These are phyloP conservation scores for Rhazya stricta DNA, from an alignment of 257 asterid species.

Conservation along the genomic window DNA sequence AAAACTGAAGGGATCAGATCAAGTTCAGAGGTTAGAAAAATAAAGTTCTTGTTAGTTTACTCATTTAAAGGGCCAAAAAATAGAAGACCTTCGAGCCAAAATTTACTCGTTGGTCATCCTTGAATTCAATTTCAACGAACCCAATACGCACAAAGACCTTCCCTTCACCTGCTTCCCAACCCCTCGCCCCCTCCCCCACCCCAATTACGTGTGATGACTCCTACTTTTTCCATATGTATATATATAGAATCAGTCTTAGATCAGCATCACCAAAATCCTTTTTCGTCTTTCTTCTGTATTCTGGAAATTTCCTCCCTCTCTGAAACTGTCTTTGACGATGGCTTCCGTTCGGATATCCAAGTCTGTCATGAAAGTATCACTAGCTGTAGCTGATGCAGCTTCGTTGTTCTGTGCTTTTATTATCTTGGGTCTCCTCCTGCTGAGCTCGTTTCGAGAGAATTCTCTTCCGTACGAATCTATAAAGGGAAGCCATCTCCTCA, in stretches of 20 bases:
- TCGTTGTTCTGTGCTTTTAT: conserved; percentile 22
- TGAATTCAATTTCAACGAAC: background rate
- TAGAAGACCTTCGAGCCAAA: background rate
- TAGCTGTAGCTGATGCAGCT: conserved; percentile 18
- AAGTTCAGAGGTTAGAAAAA: too few species aligned
- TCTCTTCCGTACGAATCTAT: background rate
- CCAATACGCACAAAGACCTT: background rate
- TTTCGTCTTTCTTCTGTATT: background rate
- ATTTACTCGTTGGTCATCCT: background rate
- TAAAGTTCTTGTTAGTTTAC: too few species aligned
- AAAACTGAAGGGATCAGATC: background rate
- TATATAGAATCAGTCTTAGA: background rate
- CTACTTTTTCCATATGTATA: background rate
- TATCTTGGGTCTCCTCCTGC: conserved; percentile 15
- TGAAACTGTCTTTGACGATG: background rate
- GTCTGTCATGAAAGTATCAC: background rate
- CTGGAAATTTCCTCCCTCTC: background rate
- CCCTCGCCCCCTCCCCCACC: background rate
- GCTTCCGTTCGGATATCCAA: conserved; percentile 4
- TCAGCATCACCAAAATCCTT: background rate
- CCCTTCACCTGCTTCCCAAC: background rate
- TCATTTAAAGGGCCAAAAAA: background rate
- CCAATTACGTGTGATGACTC: background rate
- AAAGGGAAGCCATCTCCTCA: conserved; percentile 5
- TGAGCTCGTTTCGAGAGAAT: conserved; percentile 11